phyloP scores from a whole-genome alignment of 1,284 basidiomycete genomes.

The Tylopilus sp. region DNA sequence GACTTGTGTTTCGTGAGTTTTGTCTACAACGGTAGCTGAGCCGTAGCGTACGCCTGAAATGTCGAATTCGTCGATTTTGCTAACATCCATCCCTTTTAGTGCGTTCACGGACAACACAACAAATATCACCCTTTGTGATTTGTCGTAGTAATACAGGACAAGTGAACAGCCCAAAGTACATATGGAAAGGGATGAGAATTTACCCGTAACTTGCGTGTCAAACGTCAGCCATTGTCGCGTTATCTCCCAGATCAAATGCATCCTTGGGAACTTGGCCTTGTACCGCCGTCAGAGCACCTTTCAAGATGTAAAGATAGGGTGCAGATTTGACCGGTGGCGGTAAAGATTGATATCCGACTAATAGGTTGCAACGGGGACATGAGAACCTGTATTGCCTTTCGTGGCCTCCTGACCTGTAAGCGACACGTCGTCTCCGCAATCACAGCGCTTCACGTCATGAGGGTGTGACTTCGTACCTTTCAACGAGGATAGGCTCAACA shows the following conservation, averaged over 20 bases:
- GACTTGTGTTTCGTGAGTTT: conserved; percentile 38
- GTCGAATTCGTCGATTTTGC: background rate
- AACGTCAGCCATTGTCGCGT: conserved; percentile 3
- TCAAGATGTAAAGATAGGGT: conserved; percentile 68
- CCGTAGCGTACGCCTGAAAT: conserved; percentile 17
- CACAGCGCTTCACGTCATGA: conserved; percentile 17
- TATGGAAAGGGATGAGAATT: background rate
- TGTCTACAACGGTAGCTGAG: conserved; percentile 65
- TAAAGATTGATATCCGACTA: conserved; percentile 69
- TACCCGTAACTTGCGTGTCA: conserved; percentile 3
- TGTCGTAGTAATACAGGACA: background rate
- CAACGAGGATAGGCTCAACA: conserved; percentile 63
- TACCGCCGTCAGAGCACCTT: conserved; percentile 70
- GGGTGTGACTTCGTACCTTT: conserved; percentile 49
- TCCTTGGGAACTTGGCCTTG: conserved; percentile 76
- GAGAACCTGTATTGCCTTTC: conserved; percentile 73
- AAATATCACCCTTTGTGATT: background rate
- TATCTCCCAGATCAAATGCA: conserved; percentile 63
- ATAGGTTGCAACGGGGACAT: conserved; percentile 71
- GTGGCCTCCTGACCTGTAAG: conserved; percentile 53
- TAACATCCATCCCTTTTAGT: conserved; percentile 10
- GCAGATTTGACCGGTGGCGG: conserved; percentile 70
- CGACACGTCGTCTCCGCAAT: conserved; percentile 6
- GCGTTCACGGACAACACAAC: background rate
- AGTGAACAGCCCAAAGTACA: background rate